Percentiles rank a stretch among this genome's conserved stretches.
These are phyloP conservation scores for Hexamita inflata DNA, from an alignment of 208 protist genomes.

Conservation along the genomic window DNA sequence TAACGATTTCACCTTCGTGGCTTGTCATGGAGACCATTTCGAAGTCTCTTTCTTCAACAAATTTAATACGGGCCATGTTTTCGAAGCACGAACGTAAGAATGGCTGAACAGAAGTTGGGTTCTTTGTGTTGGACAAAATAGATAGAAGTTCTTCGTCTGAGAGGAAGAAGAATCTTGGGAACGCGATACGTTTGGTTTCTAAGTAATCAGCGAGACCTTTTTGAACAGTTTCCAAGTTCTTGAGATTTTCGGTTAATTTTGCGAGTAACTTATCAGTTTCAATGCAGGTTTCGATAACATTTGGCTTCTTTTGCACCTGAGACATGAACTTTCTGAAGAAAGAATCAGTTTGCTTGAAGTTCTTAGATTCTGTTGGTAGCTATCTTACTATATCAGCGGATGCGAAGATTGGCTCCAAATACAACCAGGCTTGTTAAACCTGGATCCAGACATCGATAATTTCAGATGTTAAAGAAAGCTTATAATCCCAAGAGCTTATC, in stretches of 20 bases:
- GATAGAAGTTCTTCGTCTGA: slow-evolving; percentile 81
- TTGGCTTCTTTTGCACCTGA: slow-evolving; percentile 60
- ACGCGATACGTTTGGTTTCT: slow-evolving; percentile 76
- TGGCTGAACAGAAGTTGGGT: slow-evolving; percentile 75
- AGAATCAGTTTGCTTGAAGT: slow-evolving; percentile 68
- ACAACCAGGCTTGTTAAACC: slow-evolving; percentile 40
- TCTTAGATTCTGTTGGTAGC: slow-evolving; percentile 77
- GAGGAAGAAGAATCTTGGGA: slow-evolving; percentile 93
- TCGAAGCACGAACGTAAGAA: slow-evolving; percentile 84
- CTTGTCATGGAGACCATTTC: slow-evolving; percentile 79
- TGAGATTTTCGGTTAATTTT: slow-evolving; percentile 60
- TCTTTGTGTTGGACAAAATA: slow-evolving; percentile 75
- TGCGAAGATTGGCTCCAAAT: slow-evolving; percentile 61
- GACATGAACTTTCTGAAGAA: slow-evolving; percentile 66
- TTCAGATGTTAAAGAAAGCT: slow-evolving; percentile 49
- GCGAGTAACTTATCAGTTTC: slow-evolving; percentile 56
- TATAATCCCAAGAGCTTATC: slow-evolving; percentile 49
- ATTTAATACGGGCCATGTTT: slow-evolving; percentile 59
- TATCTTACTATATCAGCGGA: slow-evolving; percentile 67
- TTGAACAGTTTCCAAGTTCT: slow-evolving; percentile 72
- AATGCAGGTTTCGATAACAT: slow-evolving; percentile 55
- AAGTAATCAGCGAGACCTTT: slow-evolving; percentile 82
- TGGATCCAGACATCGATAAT: slow-evolving; percentile 51
- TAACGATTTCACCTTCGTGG: slow-evolving; percentile 74
- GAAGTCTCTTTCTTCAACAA: slow-evolving; percentile 55